A percentile compares a stretch with the other conserved stretches of the same genome.
Evolutionary conservation across 306 rosid genomes (phyloP).

Genomic region (Sechiopsis laciniata): DNA sequence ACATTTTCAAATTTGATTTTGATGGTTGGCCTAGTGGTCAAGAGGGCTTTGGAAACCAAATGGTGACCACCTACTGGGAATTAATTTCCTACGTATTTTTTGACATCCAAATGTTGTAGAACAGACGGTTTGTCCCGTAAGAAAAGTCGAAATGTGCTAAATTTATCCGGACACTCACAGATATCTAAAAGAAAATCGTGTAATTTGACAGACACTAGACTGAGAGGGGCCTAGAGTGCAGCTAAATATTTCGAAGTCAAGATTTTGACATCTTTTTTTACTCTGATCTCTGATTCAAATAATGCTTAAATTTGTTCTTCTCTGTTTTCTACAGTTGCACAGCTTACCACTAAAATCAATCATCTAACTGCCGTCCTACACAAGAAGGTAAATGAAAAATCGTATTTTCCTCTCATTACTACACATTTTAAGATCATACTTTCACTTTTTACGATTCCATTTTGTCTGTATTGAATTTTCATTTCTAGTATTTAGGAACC

Average conservation of each 20-base stretch:
- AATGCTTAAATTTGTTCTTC: neutral
- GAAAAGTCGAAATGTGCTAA: no score
- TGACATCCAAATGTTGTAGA: no score
- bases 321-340: conserved; percentile 62
- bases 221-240: neutral
- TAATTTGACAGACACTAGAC: neutral
- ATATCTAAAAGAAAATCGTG: no score
- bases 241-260: neutral
- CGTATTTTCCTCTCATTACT: neutral
- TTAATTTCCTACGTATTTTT: no score
- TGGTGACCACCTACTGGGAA: no score
- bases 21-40: no score
- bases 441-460: neutral
- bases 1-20: no score
- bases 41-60: no score
- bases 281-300: neutral
- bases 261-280: neutral
- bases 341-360: conserved; percentile 76
- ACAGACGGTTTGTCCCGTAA: no score
- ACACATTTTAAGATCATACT: neutral
- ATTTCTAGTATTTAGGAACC: neutral
- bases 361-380: conserved; percentile 68
- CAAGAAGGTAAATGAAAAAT: conserved; percentile 57
- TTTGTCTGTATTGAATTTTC: neutral
- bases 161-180: no score